Base-by-base conservation (phyloP, 257 asterid species). In the Paulownia fortunei region DNA sequence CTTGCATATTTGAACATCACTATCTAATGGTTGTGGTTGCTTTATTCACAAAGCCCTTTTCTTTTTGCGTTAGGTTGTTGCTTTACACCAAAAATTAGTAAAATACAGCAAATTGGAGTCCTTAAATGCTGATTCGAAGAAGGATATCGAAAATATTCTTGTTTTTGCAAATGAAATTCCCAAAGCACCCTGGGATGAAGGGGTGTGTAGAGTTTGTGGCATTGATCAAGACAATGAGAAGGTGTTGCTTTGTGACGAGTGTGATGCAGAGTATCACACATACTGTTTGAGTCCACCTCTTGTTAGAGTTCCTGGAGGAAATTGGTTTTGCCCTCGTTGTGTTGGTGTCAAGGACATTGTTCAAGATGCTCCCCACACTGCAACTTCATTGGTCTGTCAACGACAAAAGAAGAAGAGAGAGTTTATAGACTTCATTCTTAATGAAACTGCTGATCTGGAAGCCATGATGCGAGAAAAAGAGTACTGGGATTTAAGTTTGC, bases 211-310 rank as follows among this genome's bases (percentile, higher is more conserved):
- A 54, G 67, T 34, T 12, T 72, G 77, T 54, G 52, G 67, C 36
- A 54, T 32, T 10, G 67, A 72, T 55, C n/a, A 55, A 19, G 24
- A 34, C 1, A 46, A 72, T 15, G 2, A 5, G 6, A 23, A 56
- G 1, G 66, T 72, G 8, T 46, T 72, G 7, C 10, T 72, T 5
- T 72, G 77, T 9, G 77, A 72, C 8, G 0, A 37, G 0, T 72
- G 77, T 56, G 26, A 72, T 34, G 54, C 46, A 72, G 51, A n/a
- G 46, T 70, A 70, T 70, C 76, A 70, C 76, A 70, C 47, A 8
- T 70, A 47, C 30, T 70, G 76, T 51, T 72, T 72, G 77, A 52
- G 12, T 19, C 77, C 67, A 1, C 77, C 77, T 10, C 67, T 72
- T 27, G 2, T 36, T 6, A 15, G 13, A 37, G 41, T 56, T 41